Conservation (phyloP, 257 asterid species). For the Echium plantagineum region DNA sequence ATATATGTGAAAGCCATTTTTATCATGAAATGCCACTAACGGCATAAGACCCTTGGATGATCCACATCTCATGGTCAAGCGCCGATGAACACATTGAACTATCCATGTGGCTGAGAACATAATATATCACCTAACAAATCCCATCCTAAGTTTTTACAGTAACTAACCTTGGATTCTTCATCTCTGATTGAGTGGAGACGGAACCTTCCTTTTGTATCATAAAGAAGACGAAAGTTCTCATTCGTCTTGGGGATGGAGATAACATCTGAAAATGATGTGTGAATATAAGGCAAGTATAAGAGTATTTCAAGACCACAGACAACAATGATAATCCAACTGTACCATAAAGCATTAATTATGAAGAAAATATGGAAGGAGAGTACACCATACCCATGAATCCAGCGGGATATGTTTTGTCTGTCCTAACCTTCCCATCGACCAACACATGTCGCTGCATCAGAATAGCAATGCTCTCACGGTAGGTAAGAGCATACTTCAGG, state of each 20-base stretch:
- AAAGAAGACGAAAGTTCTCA: not conserved
- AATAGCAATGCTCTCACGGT: not conserved
- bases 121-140: no score
- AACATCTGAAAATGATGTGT: not conserved
- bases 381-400: not conserved
- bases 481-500: not conserved
- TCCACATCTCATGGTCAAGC: no score
- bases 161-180: not conserved
- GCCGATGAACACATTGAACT: no score
- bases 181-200: not conserved
- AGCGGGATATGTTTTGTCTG: not conserved
- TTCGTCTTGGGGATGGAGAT: not conserved
- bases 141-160: not conserved
- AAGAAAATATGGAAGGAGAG: not conserved
- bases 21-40: not conserved
- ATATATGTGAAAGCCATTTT: not conserved
- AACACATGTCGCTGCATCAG: not conserved
- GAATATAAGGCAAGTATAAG: no score
- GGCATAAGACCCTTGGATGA: no score
- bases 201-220: not conserved
- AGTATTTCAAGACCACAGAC: not conserved
- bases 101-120: not conserved
- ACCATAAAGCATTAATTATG: no score
- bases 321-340: no score
- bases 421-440: not conserved